These are phyloP conservation scores for Amorphotheca resinae DNA, from an alignment of 495 filamentous ascomycete genomes.

Conservation along the genomic window DNA sequence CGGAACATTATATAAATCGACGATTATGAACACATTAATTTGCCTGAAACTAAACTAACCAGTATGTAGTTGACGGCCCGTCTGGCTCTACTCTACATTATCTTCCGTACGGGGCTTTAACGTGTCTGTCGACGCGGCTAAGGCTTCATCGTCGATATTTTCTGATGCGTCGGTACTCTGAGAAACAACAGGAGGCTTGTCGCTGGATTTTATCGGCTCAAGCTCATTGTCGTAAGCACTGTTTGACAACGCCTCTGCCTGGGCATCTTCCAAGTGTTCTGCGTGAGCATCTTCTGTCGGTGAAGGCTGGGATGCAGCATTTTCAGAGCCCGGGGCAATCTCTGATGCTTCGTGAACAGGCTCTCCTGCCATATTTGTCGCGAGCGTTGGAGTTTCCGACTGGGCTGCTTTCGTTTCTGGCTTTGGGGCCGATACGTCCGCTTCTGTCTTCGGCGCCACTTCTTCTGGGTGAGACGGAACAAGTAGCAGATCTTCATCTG, in stretches of 20 bases:
- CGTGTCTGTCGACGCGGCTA: conserved; percentile 13
- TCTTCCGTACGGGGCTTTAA: conserved; percentile 7
- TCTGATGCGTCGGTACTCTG: conserved; percentile 1
- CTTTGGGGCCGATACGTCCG: conserved; percentile 18
- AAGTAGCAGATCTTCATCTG: conserved; percentile 34
- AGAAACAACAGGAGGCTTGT: conserved; percentile 5
- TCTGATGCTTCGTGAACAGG: conserved; percentile 20
- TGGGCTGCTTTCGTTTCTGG: conserved; percentile 16
- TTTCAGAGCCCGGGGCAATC: conserved; percentile 2
- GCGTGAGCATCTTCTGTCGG: conserved; percentile 9
- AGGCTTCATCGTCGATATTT: conserved; percentile 7
- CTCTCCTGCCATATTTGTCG: conserved; percentile 20
- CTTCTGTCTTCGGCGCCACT: conserved; percentile 13
- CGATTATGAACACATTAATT: neutral
- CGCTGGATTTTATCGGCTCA: conserved; percentile 6
- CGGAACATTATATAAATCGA: no score
- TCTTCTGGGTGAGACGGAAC: conserved; percentile 18
- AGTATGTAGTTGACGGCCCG: neutral
- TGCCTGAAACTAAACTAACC: conserved; percentile 4
- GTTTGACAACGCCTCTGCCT: conserved; percentile 6
- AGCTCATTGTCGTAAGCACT: conserved; percentile 3
- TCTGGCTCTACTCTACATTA: conserved; percentile 13
- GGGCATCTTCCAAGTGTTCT: conserved; percentile 7
- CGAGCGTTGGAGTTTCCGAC: conserved; percentile 22
- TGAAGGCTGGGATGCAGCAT: neutral